Base-by-base conservation (phyloP, 1,139 yeast species). In the Ashbya aceris region DNA sequence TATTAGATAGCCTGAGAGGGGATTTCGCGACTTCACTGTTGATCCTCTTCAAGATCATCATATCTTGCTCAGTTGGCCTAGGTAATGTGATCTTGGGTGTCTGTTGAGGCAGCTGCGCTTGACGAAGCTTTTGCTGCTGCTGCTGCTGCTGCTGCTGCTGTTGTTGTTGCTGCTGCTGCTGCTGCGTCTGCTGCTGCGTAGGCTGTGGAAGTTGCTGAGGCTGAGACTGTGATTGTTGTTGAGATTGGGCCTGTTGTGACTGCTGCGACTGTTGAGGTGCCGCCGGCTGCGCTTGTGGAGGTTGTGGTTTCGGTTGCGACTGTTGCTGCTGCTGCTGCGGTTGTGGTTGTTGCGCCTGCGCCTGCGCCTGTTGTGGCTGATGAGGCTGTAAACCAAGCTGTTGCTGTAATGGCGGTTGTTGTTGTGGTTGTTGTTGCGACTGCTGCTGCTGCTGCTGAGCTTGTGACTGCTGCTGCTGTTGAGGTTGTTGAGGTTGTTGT, bases 21-120 rank as follows among this genome's bases (percentile, higher is more conserved):
- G 79, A 76, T 30, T 75, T 68, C 0, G 82, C 69, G 1, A 83
- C 87, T 47, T 83, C 93, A 36, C 77, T 80, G 46, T 79, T 72
- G 39, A 86, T 70, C 46, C 71, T 74, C 46, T 79, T 73, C 48
- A 85, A 70, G 43, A 74, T 75, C 50, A 65, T 62, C 57, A 74
- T 66, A 55, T 76, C 79, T 35, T 68, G 73, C 12, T 70, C 74
- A 7, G 73, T 68, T 6, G 64, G 62, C 12, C 49, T 43, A 26
- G 49, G 49, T 10, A 64, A 51, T n/a, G 61, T 56, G 11, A 52
- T 53, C 26, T 52, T 46, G 53, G 33, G 48, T 40, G 48, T 55
- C 34, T 48, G 54, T 32, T 42, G 53, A 8, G 36, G 42, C n/a
- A 40, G 47, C 13, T 35, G 41, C 11, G 37, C 40, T 9, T 40